Evolutionary conservation across 2,329 filamentous ascomycete species (phyloP).

Genomic region (Aspergillus arachidicola): DNA sequence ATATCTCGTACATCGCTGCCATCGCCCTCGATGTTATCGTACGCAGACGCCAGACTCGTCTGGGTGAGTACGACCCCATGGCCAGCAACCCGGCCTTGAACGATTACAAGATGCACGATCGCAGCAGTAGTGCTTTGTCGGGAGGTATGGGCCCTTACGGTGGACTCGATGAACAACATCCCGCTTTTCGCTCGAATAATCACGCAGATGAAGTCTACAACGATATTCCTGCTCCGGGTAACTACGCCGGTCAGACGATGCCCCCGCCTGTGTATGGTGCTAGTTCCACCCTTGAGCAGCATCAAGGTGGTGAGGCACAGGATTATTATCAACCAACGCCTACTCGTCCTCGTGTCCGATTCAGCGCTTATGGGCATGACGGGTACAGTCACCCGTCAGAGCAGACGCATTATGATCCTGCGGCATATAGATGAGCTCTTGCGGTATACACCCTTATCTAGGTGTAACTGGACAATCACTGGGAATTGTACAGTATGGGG

Average conservation of each 20-base stretch:
- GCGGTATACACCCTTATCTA: neutral
- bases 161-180: slow-evolving; percentile 10
- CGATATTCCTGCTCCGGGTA: slow-evolving; percentile 9
- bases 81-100: slow-evolving; percentile 31
- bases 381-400: slow-evolving; percentile 30
- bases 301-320: slow-evolving; percentile 29
- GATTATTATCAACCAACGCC: slow-evolving; percentile 32
- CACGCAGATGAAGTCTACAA: slow-evolving; percentile 8
- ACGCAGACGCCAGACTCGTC: slow-evolving; percentile 44
- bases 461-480: neutral
- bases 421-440: slow-evolving; percentile 32
- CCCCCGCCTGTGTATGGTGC: slow-evolving; percentile 8
- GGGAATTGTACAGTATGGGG: slow-evolving; percentile 1
- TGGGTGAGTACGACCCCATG: slow-evolving; percentile 55
- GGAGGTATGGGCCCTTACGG: slow-evolving; percentile 14
- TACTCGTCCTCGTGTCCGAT: slow-evolving; percentile 23
- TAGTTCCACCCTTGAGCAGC: slow-evolving; percentile 20
- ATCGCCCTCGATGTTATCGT: slow-evolving; percentile 56
- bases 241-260: slow-evolving; percentile 3
- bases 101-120: slow-evolving; percentile 40
- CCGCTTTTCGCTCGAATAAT: neutral
- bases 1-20: slow-evolving; percentile 50
- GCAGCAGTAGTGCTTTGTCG: slow-evolving; percentile 22
- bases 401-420: slow-evolving; percentile 41
- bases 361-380: slow-evolving; percentile 25